Percentiles rank a stretch among this genome's conserved stretches.
These are phyloP conservation scores for Colletotrichum sp. DNA, from an alignment of 2,329 filamentous ascomycete genomes.

Conservation along the genomic window DNA sequence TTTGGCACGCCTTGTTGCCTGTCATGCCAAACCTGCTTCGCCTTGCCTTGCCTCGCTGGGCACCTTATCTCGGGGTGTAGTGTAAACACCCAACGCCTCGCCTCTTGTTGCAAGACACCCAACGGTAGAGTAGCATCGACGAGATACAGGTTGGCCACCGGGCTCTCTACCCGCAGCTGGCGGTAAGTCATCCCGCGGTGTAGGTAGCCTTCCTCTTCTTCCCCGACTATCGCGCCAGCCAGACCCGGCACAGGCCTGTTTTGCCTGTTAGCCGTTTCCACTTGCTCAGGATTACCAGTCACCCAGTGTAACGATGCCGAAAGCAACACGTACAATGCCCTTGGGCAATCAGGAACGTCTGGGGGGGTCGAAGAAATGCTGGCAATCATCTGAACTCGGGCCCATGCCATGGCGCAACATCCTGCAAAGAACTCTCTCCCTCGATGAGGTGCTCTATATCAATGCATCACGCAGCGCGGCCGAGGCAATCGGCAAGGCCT, in stretches of 20 bases:
- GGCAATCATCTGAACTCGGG: constrained; percentile 1
- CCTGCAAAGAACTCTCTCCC: constrained; percentile 1
- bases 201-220: not conserved
- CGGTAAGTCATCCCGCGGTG: not conserved
- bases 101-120: not conserved
- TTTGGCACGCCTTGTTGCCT: not conserved
- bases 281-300: not conserved
- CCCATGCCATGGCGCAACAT: not conserved
- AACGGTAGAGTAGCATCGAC: not conserved
- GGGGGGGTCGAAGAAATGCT: not conserved
- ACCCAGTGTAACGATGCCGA: not conserved
- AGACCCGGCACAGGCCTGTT: not conserved
- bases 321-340: not conserved
- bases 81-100: not conserved
- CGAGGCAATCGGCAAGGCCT: not conserved
- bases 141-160: not conserved
- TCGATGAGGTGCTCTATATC: not conserved
- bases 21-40: not conserved
- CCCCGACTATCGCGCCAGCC: not conserved
- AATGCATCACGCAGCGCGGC: not conserved
- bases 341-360: not conserved
- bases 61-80: not conserved
- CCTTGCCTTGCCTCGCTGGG: not conserved
- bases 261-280: not conserved
- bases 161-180: not conserved